These are phyloP conservation scores for Verticillium nonalfalfae DNA, from an alignment of 2,329 filamentous ascomycete genomes.

Conservation along the genomic window DNA sequence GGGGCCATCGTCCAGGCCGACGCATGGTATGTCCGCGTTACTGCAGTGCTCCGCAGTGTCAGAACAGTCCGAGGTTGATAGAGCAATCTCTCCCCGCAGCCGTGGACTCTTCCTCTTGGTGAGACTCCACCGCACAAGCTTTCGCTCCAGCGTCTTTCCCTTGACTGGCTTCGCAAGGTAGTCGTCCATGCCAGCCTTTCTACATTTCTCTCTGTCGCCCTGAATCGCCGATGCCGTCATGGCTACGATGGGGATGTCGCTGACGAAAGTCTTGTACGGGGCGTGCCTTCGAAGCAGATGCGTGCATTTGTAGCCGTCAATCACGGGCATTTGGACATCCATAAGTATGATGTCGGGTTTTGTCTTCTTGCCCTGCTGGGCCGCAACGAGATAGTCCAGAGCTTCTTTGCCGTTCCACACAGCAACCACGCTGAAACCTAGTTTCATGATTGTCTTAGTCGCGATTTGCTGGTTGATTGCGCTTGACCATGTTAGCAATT, in stretches of 20 bases:
- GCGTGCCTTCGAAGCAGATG: constrained; percentile 63
- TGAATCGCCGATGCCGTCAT: constrained; percentile 78
- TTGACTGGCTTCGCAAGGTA: constrained; percentile 70
- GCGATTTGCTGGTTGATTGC: constrained; percentile 72
- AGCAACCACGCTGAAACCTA: constrained; percentile 65
- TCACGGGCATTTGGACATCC: constrained; percentile 71
- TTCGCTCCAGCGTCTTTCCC: constrained; percentile 59
- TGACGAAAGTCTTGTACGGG: constrained; percentile 54
- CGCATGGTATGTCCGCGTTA: constrained; percentile 31
- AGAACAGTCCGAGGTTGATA: constrained; percentile 36
- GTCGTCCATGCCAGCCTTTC: constrained; percentile 69
- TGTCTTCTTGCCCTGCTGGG: constrained; percentile 39
- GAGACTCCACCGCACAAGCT: constrained; percentile 63
- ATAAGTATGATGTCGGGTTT: constrained; percentile 72
- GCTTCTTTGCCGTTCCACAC: constrained; percentile 77
- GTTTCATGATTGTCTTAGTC: constrained; percentile 65
- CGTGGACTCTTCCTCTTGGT: constrained; percentile 16
- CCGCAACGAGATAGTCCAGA: constrained; percentile 61
- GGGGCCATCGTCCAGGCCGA: constrained; percentile 8
- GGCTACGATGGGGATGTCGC: constrained; percentile 68
- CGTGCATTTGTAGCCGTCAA: constrained; percentile 73
- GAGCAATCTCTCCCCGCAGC: constrained; percentile 13
- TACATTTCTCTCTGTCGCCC: constrained; percentile 69
- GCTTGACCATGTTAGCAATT: constrained; percentile 18
- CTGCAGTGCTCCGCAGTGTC: constrained; percentile 35